A percentile compares a stretch with the other conserved stretches of the same genome.
These are phyloP conservation scores for Macrocybe sp. DNA, from an alignment of 1,284 basidiomycete genomes.

Conservation along the genomic window DNA sequence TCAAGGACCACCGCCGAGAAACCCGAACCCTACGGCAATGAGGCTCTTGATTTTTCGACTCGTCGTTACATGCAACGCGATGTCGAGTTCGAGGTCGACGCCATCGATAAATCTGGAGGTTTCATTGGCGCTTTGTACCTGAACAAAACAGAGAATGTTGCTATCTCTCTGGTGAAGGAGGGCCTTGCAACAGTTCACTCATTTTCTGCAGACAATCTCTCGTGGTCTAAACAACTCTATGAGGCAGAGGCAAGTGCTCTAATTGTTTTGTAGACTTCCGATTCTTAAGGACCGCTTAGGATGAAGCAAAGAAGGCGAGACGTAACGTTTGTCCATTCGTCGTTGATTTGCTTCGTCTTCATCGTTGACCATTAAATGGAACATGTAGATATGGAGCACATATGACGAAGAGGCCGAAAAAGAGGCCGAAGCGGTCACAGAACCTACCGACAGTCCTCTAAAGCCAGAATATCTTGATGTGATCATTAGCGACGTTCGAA, in stretches of 20 bases:
- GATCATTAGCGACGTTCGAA: constrained; percentile 86
- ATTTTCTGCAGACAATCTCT: constrained; percentile 79
- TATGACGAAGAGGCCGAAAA: constrained; percentile 68
- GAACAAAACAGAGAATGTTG: constrained; percentile 85
- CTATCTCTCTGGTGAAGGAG: constrained; percentile 78
- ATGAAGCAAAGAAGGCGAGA: constrained; percentile 72
- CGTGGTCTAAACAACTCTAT: constrained; percentile 76
- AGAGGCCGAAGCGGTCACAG: constrained; percentile 39
- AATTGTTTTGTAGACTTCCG: constrained; percentile 5
- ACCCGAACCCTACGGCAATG: constrained; percentile 83
- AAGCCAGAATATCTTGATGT: constrained; percentile 87
- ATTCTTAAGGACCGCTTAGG: constrained; percentile 34
- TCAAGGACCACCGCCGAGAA: constrained; percentile 82
- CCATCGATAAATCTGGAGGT: constrained; percentile 91
- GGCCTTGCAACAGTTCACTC: constrained; percentile 85
- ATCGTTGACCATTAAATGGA: constrained; percentile 5
- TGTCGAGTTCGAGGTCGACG: constrained; percentile 88
- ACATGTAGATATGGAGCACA: constrained; percentile 73
- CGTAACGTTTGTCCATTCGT: constrained; percentile 55
- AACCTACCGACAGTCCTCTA: constrained; percentile 49
- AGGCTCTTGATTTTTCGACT: constrained; percentile 80
- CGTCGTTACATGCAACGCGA: constrained; percentile 90
- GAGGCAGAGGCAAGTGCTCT: constrained; percentile 71
- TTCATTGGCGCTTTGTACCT: constrained; percentile 90
- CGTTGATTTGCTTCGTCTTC: constrained; percentile 1